Evolutionary conservation across 352 stramenopile genomes (phyloP), one percentile per base, ranked within the genome.

Genomic region (Phytophthora sp.): DNA sequence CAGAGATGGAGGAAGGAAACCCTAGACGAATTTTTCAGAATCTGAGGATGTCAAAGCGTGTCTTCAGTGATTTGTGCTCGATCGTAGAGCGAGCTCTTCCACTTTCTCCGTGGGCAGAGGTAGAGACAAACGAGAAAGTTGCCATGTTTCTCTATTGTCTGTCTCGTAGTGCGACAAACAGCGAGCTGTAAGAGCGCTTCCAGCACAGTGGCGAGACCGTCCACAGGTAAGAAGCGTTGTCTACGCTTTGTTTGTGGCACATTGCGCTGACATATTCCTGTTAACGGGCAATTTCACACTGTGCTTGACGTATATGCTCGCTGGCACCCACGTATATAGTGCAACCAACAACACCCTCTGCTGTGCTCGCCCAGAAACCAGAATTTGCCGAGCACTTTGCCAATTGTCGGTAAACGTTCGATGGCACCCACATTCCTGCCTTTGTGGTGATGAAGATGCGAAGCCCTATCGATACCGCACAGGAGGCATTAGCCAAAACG

Each of bases 381-480:
- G 60, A 56, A 21, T 59, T 38, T 49, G 45, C 46, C 7, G 18
- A 10, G 0, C 48, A 64, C 4, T 65, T 60, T 9, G 45, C 39
- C 5, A 34, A 60, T 10, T 70, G 61, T 30, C 35, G 44, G 5
- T 13, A 57, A 15, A 54, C 53, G 9, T 70, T 70, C 6, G 53
- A 65, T 38, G 53, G 52, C 7, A 65, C 53, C 1, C 53, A 64
- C 30, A 54, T 65, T 30, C 54, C 52, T 32, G 62, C 62, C 2
- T 49, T 48, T 28, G 28, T 48, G 18, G 37, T 7, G 26, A 17
- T 5, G 51, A 54, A 24, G 42, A 59, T 15, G 49, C 44, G 30
- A 55, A 48, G n/a, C 52, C 53, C 5, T 74, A 62, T 45, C 58
- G 65, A 27, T 54, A 70, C 30, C 45, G 65, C 3, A 74, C 41